A percentile compares a stretch with the other conserved stretches of the same genome.
These are phyloP conservation scores for Echites panduratus DNA, from an alignment of 257 asterid species.

Conservation along the genomic window DNA sequence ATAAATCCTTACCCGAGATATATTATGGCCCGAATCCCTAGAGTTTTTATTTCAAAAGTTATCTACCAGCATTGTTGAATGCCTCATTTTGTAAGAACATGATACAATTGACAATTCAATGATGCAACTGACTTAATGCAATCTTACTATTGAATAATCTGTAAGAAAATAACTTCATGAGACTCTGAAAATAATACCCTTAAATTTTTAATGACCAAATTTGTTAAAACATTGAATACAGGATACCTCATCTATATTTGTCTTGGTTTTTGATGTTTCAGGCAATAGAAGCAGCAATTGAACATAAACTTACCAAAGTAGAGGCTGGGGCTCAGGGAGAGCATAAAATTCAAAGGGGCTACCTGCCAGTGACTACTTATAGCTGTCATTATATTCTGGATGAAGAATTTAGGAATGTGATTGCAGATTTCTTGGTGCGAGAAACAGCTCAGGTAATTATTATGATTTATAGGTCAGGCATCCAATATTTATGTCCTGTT, in stretches of 20 bases:
- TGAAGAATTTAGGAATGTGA: constrained; percentile 59
- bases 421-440: constrained; percentile 67
- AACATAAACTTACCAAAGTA: constrained; percentile 66
- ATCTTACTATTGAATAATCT: background rate
- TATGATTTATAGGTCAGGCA: background rate
- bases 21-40: background rate
- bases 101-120: no score
- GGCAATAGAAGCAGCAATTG: constrained; percentile 99
- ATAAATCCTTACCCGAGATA: background rate
- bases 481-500: background rate
- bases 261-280: constrained; percentile 20
- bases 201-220: background rate
- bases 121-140: background rate
- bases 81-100: background rate
- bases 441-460: constrained; percentile 74
- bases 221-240: background rate
- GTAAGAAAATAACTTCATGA: background rate
- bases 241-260: background rate
- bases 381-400: constrained; percentile 81
- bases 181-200: background rate
- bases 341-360: constrained; percentile 95
- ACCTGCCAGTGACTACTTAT: constrained; percentile 78
- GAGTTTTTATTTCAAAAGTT: background rate
- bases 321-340: constrained; percentile 99
- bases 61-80: background rate